These are phyloP conservation scores for Agrocybe pediades DNA, from an alignment of 768 basidiomycete genomes.

Conservation along the genomic window DNA sequence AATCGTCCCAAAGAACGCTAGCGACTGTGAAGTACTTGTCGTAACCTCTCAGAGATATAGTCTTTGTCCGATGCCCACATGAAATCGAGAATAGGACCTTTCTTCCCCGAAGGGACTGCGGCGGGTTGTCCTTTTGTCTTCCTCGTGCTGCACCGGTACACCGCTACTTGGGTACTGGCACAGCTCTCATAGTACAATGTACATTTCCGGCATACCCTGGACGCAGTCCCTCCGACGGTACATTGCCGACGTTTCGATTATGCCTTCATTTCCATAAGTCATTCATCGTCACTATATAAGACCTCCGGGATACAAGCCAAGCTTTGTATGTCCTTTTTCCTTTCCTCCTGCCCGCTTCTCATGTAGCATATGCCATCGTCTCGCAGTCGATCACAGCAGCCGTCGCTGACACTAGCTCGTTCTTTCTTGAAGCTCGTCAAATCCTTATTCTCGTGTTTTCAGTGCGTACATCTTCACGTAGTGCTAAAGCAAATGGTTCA, in stretches of 20 bases:
- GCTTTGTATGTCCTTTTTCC: slow-evolving; percentile 3
- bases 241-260: slow-evolving; percentile 20
- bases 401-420: slow-evolving; percentile 47
- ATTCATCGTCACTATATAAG: slow-evolving; percentile 14
- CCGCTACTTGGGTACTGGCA: slow-evolving; percentile 10
- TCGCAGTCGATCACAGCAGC: slow-evolving; percentile 43
- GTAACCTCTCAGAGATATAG: background rate
- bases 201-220: slow-evolving; percentile 20
- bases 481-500: background rate
- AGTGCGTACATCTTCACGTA: slow-evolving; percentile 25
- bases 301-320: background rate
- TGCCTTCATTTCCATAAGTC: slow-evolving; percentile 17
- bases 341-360: slow-evolving; percentile 17
- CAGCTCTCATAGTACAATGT: slow-evolving; percentile 16
- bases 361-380: slow-evolving; percentile 31
- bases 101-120: background rate
- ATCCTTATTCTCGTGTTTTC: slow-evolving; percentile 29
- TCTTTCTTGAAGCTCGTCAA: slow-evolving; percentile 52
- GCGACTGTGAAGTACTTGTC: no score
- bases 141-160: slow-evolving; percentile 9
- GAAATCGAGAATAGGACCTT: slow-evolving; percentile 5
- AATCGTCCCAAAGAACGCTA: background rate
- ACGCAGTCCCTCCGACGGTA: slow-evolving; percentile 14
- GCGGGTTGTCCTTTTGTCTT: slow-evolving; percentile 13
- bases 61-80: slow-evolving; percentile 1